Base-by-base conservation (phyloP, 192 early-diverging fungal species). In the Backusella liffmaniae region DNA sequence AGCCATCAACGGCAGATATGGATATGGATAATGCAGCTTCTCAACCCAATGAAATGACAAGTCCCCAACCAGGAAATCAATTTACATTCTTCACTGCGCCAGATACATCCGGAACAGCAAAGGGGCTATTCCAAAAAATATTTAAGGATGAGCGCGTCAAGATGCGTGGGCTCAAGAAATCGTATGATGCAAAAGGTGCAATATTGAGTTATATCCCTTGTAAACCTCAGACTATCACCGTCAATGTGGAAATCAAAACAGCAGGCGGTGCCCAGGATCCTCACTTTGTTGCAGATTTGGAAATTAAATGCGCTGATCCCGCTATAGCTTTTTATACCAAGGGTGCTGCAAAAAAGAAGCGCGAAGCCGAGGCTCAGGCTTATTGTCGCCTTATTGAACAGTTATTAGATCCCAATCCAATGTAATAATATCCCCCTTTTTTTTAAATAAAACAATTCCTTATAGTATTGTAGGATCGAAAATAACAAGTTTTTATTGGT, bases 241-340 rank as follows among this genome's bases (percentile, higher is more conserved):
- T 62, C 3, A 62, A 62, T 0, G 56, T 62, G 56, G 26, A 62
- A 1, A 29, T 62, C n/a, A 29, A 62, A 3, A 10, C 21, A 29
- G 56, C 56, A 29, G 56, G 56, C n/a, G 56, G 56, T 62, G 56
- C 12, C n/a, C 56, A 62, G n/a, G 56, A 62, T 62, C 56, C 56
- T 13, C 56, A 62, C 12, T 62, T 62, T 62, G 56, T 62, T 10
- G 56, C 56, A n/a, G 12, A 62, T 12, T 12, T 62, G 23, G 56
- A 62, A 62, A 62, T 62, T 13, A 62, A 29, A 62, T 62, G 56
- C 13, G 56, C 8, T 23, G 29, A 29, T 23, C 56, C 23, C 0
- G 26, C 23, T 13, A 62, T 62, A 9, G 56, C 56, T 13, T 23
- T 62, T 10, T 62, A 62, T 62, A 62, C 56, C 56, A 62, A 62